Evolutionary conservation across 108 stramenopile genomes (phyloP).

Genomic region (Skeletonema costatum): DNA sequence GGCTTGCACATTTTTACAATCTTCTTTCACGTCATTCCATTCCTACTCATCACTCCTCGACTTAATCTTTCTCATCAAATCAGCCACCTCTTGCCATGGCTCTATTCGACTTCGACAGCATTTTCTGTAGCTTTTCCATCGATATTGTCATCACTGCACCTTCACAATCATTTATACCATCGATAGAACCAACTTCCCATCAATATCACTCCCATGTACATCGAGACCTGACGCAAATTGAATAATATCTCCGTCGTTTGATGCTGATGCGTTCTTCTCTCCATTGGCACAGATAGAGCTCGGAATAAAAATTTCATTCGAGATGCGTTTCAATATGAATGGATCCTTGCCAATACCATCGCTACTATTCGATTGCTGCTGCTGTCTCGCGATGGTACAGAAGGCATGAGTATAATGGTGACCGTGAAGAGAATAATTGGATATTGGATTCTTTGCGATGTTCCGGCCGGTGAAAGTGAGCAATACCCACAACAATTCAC

Average conservation of each 20-base stretch:
- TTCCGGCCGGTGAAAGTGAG: too few relatives aligned
- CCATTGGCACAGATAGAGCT: conserved; percentile 26
- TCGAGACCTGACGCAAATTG: conserved; percentile 86
- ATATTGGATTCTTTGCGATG: too few relatives aligned
- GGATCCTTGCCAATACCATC: conserved; percentile 36
- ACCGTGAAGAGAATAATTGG: too few relatives aligned
- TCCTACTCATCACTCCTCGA: too few relatives aligned
- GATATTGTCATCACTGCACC: conserved; percentile 39
- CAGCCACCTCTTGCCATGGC: conserved; percentile 63
- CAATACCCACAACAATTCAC: too few relatives aligned
- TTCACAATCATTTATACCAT: conserved; percentile 61
- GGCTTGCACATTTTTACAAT: too few relatives aligned
- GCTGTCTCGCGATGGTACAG: conserved; percentile 54
- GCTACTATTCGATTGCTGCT: background rate
- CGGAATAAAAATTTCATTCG: conserved; percentile 73
- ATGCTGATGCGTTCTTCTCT: conserved; percentile 10
- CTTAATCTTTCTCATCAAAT: conserved; percentile 48
- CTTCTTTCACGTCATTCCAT: too few relatives aligned
- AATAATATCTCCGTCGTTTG: conserved; percentile 77
- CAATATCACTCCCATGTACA: conserved; percentile 41
- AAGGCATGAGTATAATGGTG: conserved; percentile 83
- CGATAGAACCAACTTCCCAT: conserved; percentile 39
- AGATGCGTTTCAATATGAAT: conserved; percentile 61
- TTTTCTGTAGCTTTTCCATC: conserved; percentile 26
- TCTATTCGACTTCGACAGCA: conserved; percentile 36